Percentiles rank a stretch among this genome's conserved stretches.
These are phyloP conservation scores for Thalassiosira hispida DNA, from an alignment of 352 stramenopile genomes.

Conservation along the genomic window DNA sequence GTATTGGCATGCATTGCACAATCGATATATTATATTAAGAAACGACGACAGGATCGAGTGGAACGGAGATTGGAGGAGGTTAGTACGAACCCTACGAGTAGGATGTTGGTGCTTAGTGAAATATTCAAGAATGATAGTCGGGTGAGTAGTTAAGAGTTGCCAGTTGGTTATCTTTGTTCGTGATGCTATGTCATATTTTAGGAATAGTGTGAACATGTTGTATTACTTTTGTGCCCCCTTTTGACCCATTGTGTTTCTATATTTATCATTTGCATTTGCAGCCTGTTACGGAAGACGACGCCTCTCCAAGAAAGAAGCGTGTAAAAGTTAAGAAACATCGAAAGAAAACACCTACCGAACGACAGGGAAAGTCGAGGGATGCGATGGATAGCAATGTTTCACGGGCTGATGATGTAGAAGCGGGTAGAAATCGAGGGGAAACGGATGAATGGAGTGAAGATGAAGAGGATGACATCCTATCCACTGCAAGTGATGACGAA, in stretches of 20 bases:
- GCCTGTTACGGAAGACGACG: slow-evolving; percentile 32
- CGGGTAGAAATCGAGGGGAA: not conserved
- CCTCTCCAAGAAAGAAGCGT: slow-evolving; percentile 15
- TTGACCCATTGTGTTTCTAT: not conserved
- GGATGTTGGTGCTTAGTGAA: slow-evolving; percentile 31
- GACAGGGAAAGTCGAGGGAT: slow-evolving; percentile 2
- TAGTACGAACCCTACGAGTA: slow-evolving; percentile 22
- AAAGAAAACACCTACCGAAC: slow-evolving; percentile 32
- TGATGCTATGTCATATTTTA: not conserved
- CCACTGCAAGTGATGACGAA: not conserved
- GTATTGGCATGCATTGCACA: slow-evolving; percentile 17
- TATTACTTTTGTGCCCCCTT: too few relatives aligned
- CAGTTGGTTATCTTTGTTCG: not conserved
- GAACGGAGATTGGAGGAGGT: slow-evolving; percentile 25
- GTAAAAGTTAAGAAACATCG: slow-evolving; percentile 43
- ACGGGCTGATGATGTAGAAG: not conserved
- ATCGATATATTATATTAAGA: slow-evolving; percentile 17
- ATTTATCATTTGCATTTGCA: not conserved
- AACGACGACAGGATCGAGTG: not conserved
- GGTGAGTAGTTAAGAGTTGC: slow-evolving; percentile 12
- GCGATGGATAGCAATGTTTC: not conserved
- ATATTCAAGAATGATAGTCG: slow-evolving; percentile 35
- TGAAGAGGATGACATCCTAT: not conserved
- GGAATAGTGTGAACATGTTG: too few relatives aligned
- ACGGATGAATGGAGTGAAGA: not conserved